Base-by-base conservation (phyloP, 1,139 yeast species). In the Kurtzmaniella quercitrusa region DNA sequence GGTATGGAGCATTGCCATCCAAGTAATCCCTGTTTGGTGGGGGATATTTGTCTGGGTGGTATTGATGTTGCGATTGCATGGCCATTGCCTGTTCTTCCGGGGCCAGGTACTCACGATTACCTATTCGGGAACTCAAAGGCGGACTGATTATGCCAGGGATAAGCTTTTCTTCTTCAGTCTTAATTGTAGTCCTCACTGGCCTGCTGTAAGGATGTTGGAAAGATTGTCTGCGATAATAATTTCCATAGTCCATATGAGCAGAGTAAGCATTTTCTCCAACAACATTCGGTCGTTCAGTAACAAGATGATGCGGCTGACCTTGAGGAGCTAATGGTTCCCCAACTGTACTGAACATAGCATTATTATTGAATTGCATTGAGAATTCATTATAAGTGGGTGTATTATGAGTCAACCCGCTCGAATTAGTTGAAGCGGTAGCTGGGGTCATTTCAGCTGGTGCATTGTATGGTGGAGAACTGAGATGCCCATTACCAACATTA, bases 281-380 rank as follows among this genome's bases (percentile, higher is more conserved):
- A 12, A 26, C n/a, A 26, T 5, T 26, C 4, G 30, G 30, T 26
- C 30, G 9, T 5, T 26, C 30, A 14, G n/a, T n/a, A n/a, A 26
- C 30, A 14, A 26, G 9, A 16, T 30, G 34, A 16, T 12, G 34
- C 5, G 16, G 14, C 12, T 28, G 34, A 4, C 15, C 18, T 18
- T 12, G 40, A 17, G 12, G 41, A 33, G 18, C 12, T 12, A 26
- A 20, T 8, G 41, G 21, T 32, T 34, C 36, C 2, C 35, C 20
- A 7, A 19, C 26, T 14, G 38, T 41, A 22, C 26, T 33, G 36
- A 38, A 41, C 41, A 38, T 38, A 21, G 41, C 32, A 21, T 38
- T 36, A 19, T 41, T 41, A 30, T 41, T 41, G 36, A 41, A 38
- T 20, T 33, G 41, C 2, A 33, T n/a, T 17, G 22, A 12, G n/a